A percentile compares a stretch with the other conserved stretches of the same genome.
These are phyloP conservation scores for Fusarium sambucinum DNA, from an alignment of 2,329 filamentous ascomycete species.

Conservation along the genomic window DNA sequence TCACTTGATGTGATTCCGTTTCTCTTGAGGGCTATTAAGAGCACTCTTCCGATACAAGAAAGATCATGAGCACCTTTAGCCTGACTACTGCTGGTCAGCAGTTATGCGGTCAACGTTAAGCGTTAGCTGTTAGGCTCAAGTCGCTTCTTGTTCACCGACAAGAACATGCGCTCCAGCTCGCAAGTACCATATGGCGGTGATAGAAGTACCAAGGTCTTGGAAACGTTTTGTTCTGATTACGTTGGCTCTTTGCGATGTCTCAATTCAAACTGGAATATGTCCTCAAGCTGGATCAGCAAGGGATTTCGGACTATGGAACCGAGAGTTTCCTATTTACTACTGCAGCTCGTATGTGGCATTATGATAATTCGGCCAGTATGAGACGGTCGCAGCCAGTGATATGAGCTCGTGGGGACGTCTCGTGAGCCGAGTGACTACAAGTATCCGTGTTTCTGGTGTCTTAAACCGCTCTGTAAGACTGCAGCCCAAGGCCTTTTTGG, in stretches of 20 bases:
- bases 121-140: neutral
- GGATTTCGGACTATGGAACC: neutral
- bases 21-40: neutral
- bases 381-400: slow-evolving; percentile 6
- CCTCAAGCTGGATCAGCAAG: too few relatives aligned
- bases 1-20: neutral
- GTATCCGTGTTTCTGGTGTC: neutral
- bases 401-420: slow-evolving; percentile 27
- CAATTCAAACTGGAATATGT: neutral
- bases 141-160: neutral
- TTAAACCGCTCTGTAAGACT: neutral
- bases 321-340: too few relatives aligned
- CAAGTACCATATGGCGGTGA: neutral
- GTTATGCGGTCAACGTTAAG: neutral
- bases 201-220: neutral
- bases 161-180: neutral
- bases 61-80: neutral
- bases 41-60: neutral
- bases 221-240: neutral
- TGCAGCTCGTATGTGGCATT: neutral
- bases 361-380: neutral
- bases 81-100: slow-evolving; percentile 27
- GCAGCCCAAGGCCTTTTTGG: neutral
- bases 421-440: slow-evolving; percentile 24
- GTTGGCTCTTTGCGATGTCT: neutral